Evolutionary conservation across 2,329 filamentous ascomycete species (phyloP).

Genomic region (Penicillium griseofulvum): DNA sequence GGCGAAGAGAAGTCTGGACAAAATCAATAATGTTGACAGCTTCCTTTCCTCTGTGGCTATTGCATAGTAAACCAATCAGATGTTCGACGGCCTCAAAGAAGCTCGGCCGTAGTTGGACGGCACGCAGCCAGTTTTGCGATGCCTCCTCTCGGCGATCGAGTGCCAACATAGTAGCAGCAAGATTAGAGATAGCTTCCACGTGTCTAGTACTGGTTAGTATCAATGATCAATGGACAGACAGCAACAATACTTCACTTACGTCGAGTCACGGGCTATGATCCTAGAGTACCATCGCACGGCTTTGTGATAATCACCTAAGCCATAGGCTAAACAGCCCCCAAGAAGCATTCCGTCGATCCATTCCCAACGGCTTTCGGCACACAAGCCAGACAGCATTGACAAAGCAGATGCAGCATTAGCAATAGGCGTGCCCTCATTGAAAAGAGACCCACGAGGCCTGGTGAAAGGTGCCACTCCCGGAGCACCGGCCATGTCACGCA

Average conservation of each 20-base stretch:
- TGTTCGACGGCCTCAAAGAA: conserved; percentile 96
- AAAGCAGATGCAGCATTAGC: conserved; percentile 65
- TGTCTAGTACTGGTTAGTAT: conserved; percentile 56
- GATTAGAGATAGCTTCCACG: conserved; percentile 89
- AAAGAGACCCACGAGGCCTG: conserved; percentile 31
- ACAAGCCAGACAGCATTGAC: conserved; percentile 69
- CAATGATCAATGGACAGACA: conserved; percentile 1
- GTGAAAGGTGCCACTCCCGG: conserved; percentile 32
- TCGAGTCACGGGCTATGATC: conserved; percentile 58
- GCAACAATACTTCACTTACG: conserved; percentile 43
- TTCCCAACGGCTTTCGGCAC: conserved; percentile 75
- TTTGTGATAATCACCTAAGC: conserved; percentile 77
- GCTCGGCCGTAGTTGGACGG: conserved; percentile 77
- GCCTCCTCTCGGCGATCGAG: conserved; percentile 80
- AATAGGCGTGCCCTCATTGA: conserved; percentile 45
- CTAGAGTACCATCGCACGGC: conserved; percentile 52
- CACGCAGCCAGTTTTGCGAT: conserved; percentile 77
- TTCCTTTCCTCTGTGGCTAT: conserved; percentile 74
- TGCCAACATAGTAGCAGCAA: conserved; percentile 83
- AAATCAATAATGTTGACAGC: conserved; percentile 84
- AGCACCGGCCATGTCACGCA: conserved; percentile 34
- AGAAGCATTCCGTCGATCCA: conserved; percentile 94
- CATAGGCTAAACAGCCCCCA: conserved; percentile 88
- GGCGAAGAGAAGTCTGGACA: conserved; percentile 70
- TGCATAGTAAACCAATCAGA: conserved; percentile 81